Evolutionary conservation across 129 eudicot species (phyloP), one percentile per base, ranked within the genome.

Genomic region (Gnaphalium uliginosum): DNA sequence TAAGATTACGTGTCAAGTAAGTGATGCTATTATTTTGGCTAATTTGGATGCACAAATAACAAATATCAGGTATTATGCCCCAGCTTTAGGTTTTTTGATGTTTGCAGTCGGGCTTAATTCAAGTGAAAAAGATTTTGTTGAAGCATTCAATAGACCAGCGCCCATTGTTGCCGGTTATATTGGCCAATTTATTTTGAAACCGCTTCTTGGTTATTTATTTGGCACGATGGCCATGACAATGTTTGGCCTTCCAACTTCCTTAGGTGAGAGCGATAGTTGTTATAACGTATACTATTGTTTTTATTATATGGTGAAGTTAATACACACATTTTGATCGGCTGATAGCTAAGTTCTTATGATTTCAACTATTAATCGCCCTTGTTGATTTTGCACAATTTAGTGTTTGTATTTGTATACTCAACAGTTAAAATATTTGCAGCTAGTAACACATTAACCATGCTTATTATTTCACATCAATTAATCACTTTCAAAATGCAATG

Each of bases 71-170:
- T 94, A 94, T 73, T 94, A 88, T 85, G 98, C 98, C 60, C 98
- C 98, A 10, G 98, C 98, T 68, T 86, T 94, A 74, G 98, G 98
- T 26, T 94, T 90, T 76, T 77, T 94, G 76, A 94, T 94, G 98
- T 94, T 94, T 77, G 98, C 98, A 17, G 98, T 94, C 41, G 98
- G 98, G 71, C 85, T 90, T 62, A 94, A 94, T 83, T 94, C 98
- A 30, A 94, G 91, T 62, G 98, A 84, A 77, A 89, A 90, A 72
- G 97, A 94, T 82, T 94, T 94, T 84, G 66, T 94, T 51, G 96
- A 94, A 89, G 96, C 98, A 15, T 88, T 94, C 77, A 84, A 84
- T 41, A 90, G 93, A 78, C 98, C 97, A 41, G 66, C 85, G 71
- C 93, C 90, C 57, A 90, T 90, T 61, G 59, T 85, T 25, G 93